A percentile compares a stretch with the other conserved stretches of the same genome.
Evolutionary conservation across 768 basidiomycete species (phyloP).

Genomic region (Gymnopilus junonius): DNA sequence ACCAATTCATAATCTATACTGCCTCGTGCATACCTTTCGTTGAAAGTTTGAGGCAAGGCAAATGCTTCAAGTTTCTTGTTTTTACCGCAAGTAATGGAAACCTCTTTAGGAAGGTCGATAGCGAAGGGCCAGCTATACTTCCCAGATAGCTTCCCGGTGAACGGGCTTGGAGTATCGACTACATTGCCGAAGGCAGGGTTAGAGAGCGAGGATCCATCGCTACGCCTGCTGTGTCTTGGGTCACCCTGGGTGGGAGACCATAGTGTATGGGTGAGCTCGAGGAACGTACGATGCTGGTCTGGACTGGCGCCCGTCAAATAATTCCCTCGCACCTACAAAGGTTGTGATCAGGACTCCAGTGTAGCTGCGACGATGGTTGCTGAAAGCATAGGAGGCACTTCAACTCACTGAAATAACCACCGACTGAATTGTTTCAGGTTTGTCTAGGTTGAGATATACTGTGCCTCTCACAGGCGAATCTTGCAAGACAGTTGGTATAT

Average conservation of each 20-base stretch:
- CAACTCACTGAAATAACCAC: slow-evolving; percentile 51
- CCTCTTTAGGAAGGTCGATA: slow-evolving; percentile 43
- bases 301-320: slow-evolving; percentile 26
- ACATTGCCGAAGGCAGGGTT: background rate
- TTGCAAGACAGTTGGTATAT: slow-evolving; percentile 39
- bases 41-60: slow-evolving; percentile 42
- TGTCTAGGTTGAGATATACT: slow-evolving; percentile 37
- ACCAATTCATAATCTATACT: slow-evolving; percentile 42
- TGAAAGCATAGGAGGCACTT: slow-evolving; percentile 7
- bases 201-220: background rate
- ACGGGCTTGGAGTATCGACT: slow-evolving; percentile 4
- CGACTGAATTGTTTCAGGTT: slow-evolving; percentile 49
- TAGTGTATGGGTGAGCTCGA: slow-evolving; percentile 36
- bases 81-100: slow-evolving; percentile 26
- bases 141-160: slow-evolving; percentile 37
- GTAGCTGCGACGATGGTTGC: background rate
- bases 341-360: background rate
- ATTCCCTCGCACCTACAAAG: slow-evolving; percentile 12
- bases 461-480: slow-evolving; percentile 37
- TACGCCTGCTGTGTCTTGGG: slow-evolving; percentile 11
- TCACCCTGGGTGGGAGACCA: slow-evolving; percentile 41
- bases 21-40: slow-evolving; percentile 41
- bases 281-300: slow-evolving; percentile 37
- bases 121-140: slow-evolving; percentile 41
- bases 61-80: slow-evolving; percentile 28